Conservation (phyloP, 2,329 filamentous ascomycete genomes). For the Colletotrichum godetiae region DNA sequence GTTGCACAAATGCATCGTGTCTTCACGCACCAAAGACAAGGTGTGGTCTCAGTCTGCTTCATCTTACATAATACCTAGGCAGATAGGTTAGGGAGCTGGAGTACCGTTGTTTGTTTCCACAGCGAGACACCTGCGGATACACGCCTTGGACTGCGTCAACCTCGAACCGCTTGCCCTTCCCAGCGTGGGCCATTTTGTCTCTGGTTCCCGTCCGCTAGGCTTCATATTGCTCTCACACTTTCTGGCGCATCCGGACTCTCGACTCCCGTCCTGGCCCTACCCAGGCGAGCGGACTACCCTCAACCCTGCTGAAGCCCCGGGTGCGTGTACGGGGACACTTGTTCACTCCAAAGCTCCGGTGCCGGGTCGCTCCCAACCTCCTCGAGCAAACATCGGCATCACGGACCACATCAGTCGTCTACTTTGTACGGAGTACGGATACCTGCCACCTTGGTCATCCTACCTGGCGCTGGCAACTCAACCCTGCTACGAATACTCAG, state of each 20-base stretch:
- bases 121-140: neutral
- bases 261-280: neutral
- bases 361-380: constrained; percentile 21
- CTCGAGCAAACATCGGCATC: constrained; percentile 27
- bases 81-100: neutral
- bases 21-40: neutral
- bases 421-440: neutral
- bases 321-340: constrained; percentile 3
- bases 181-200: neutral
- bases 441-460: constrained; percentile 23
- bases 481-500: constrained; percentile 10
- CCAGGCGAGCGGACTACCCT: constrained; percentile 5
- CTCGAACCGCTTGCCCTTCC: neutral
- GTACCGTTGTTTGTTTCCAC: neutral
- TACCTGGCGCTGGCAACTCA: neutral
- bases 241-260: neutral
- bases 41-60: neutral
- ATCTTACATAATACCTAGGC: neutral
- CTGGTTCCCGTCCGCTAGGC: neutral
- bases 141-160: neutral
- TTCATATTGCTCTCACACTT: neutral
- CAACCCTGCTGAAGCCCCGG: constrained; percentile 6
- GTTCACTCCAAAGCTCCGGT: neutral
- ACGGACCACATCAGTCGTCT: constrained; percentile 22
- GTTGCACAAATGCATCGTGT: constrained; percentile 8